Base-by-base conservation (phyloP, 2,329 filamentous ascomycete genomes). In the Fusarium virguliforme region DNA sequence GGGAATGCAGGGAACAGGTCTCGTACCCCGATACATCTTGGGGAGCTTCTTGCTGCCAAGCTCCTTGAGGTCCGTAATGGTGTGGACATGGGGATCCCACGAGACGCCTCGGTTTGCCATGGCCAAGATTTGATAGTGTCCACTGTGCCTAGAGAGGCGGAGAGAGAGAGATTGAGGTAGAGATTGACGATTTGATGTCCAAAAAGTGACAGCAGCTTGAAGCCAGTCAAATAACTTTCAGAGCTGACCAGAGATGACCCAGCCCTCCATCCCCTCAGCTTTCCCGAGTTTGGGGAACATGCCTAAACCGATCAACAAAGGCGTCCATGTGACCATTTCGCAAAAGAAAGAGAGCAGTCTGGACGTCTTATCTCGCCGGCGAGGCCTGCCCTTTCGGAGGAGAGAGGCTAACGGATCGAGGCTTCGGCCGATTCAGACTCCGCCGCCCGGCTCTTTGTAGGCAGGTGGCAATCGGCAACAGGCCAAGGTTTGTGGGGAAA, bases 101-200 rank as follows among this genome's bases (percentile, higher is more conserved):
- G 56, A 62, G n/a, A 62, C 64, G 24, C 67, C 70, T 53, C 70
- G 67, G 57, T 72, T 72, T 28, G 70, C 70, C 67, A 72, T 72
- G 57, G 40, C 30, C 4, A 48, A 46, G 15, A 9, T 38, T 15
- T 51, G 50, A 37, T 13, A 9, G 6, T 38, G 12, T 30, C 15
- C 9, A 18, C 8, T 30, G n/a, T 28, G 13, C 8, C 18, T n/a
- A 12, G 30, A 8, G 12, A 24, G 12, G 6, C 4, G 24, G 6
- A 40, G 28, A 40, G 22, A 38, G 7, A 22, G 18, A 18, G 18
- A 18, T 18, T 18, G 18, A 18, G 18, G 18, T 22, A 10, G 8
- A 32, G 26, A 55, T 26, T 38, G 15, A 13, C 8, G n/a, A 18
- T 34, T 40, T 38, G 34, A 37, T 60, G 28, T 12, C 43, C 10